Evolutionary conservation across 1,139 yeast species (phyloP), one percentile per base, ranked within the genome.

Genomic region (Sugiyamaella paludigena): DNA sequence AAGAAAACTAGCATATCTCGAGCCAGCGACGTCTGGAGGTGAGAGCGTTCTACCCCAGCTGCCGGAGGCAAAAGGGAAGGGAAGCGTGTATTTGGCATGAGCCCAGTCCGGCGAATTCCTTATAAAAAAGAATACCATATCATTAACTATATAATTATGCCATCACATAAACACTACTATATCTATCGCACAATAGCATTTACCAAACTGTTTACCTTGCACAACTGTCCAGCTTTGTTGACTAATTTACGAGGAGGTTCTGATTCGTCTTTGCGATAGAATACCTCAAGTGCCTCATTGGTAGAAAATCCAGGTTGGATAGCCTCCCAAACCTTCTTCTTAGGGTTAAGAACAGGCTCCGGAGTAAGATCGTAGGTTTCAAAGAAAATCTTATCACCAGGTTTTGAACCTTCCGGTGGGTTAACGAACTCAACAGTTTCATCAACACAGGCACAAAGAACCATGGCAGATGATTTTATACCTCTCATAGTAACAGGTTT

Each of bases 281-380:
- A 78, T 42, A 91, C 96, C 66, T 87, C 87, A 52, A 84, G 78
- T 45, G 73, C 72, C 39, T 81, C 94, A 59, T 76, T 82, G 40
- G 98, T 91, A 51, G 92, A 74, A 77, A 92, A 91, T 52, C 78
- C 76, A 45, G 97, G 98, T 76, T 94, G 98, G 58, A 87, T 76
- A 47, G 91, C 78, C 77, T 94, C 99, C 92, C 96, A 94, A 56
- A 92, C 77, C 80, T 94, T 94, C 86, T 92, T 94, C 83, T 94
- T 94, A 61, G 99, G 98, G 74, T 92, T 91, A 71, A 94, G 78
- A 67, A 84, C 94, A 67, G 88, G 81, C 71, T 89, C 95, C 58
- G 99, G 98, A 38, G 66, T 69, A 50, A 79, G 80, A 63, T 88
- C 84, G 69, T 75, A 89, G 52, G 87, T 94, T 73, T 89, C 96